Conservation (phyloP, 495 filamentous ascomycete genomes). For the Penicillium longicatenatum region DNA sequence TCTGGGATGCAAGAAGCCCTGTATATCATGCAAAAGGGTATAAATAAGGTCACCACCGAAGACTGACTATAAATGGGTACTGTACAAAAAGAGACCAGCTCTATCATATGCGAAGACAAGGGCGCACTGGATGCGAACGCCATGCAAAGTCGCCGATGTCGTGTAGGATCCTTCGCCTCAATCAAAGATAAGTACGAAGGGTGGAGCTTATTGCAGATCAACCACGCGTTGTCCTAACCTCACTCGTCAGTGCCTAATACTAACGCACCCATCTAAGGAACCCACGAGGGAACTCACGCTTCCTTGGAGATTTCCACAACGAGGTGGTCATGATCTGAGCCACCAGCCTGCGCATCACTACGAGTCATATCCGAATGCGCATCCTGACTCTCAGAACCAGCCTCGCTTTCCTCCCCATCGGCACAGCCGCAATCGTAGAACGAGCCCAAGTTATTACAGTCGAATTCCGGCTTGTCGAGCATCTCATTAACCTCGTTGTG, state of each 20-base stretch:
- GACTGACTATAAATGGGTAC: neutral
- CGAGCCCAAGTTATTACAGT: constrained; percentile 86
- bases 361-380: constrained; percentile 8
- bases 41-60: neutral
- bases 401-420: constrained; percentile 60
- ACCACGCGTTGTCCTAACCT: neutral
- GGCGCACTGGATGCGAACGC: neutral
- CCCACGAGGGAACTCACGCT: constrained; percentile 31
- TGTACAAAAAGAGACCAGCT: neutral
- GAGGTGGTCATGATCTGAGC: constrained; percentile 19
- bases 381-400: constrained; percentile 2
- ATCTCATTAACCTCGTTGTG: constrained; percentile 94
- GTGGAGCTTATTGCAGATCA: neutral
- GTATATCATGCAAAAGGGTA: neutral
- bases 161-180: too few relatives aligned
- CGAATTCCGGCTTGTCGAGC: constrained; percentile 78
- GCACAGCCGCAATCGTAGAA: constrained; percentile 96
- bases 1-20: neutral
- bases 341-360: constrained; percentile 10
- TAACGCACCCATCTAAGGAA: neutral
- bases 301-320: constrained; percentile 47
- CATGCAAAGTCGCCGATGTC: neutral
- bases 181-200: too few relatives aligned
- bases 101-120: neutral
- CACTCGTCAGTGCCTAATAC: neutral